phyloP scores from a whole-genome alignment of 148 eudicot genomes.

The Chenopodium formosanum region DNA sequence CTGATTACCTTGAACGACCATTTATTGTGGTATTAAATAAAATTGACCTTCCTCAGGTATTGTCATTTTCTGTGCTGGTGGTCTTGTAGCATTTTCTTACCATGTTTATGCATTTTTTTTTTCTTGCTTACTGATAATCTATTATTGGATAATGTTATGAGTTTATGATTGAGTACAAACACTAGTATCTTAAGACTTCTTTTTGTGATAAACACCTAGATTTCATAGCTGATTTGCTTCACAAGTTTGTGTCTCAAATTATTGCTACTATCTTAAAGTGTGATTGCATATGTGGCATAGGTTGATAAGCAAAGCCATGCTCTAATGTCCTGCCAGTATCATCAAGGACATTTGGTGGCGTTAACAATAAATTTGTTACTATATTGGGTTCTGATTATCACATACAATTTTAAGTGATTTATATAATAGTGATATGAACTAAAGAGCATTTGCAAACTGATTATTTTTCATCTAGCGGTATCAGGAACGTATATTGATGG shows the following conservation, averaged over 20 bases:
- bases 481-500: neutral
- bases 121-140: neutral
- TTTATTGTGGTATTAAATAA: slow-evolving; percentile 90
- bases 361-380: too few species aligned
- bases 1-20: slow-evolving; percentile 90
- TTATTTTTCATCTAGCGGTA: neutral
- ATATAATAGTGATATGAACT: neutral
- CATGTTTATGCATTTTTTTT: slow-evolving; percentile 3
- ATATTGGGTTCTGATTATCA: too few species aligned
- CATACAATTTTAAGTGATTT: too few species aligned
- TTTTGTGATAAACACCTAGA: neutral
- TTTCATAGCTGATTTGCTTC: neutral
- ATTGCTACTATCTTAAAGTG: too few species aligned
- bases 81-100: neutral
- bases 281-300: too few species aligned
- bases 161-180: neutral
- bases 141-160: neutral
- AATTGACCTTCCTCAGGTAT: slow-evolving; percentile 88
- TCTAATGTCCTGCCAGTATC: neutral
- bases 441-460: neutral
- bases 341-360: too few species aligned
- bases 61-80: slow-evolving; percentile 13
- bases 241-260: neutral
- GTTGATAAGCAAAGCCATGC: neutral
- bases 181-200: neutral